Evolutionary conservation across 2,329 filamentous ascomycete species (phyloP), one percentile per base, ranked within the genome.

Genomic region (Fusarium sp.): DNA sequence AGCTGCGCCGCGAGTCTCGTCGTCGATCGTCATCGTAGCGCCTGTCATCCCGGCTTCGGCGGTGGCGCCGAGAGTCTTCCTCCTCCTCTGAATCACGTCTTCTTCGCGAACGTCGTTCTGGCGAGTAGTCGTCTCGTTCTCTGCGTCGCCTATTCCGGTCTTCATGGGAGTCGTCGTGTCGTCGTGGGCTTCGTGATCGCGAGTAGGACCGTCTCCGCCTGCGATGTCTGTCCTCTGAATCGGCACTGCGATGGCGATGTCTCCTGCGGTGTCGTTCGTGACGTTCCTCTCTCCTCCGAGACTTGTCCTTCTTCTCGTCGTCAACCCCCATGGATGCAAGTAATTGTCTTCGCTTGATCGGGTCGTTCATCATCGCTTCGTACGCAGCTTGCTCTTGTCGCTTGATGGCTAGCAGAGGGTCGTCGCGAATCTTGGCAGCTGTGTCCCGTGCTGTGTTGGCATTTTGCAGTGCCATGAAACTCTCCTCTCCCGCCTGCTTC

Each of bases 371-470:
- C 90, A 94, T 92, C 10, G 91, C 89, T 76, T 93, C 91, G 80
- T 94, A 94, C 2, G 93, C 92, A 31, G 92, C 92, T 81, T 96
- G 93, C 80, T 98, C 95, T 80, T 97, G 93, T 80, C 92, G 93
- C 87, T 97, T 98, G 81, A 99, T 98, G 27, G 95, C 94, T 36
- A 98, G 85, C 78, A 99, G 87, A 0, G 96, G 96, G 80, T 99
- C 96, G 74, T 97, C 93, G 72, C 95, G 88, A 55, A 98, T 92
- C 85, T 99, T 99, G 56, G 91, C 84, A 33, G 94, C 93, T 0
- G 92, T 95, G 81, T 99, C 96, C 72, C 94, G 88, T 17, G 91
- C 87, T 5, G 90, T 93, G 79, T 94, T 94, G 29, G 92, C 92
- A 76, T 91, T 91, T 70, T 92, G 90, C 59, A 91, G 77, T 0